Conservation (phyloP, 257 asterid genomes). For the Solanum habrochaites region DNA sequence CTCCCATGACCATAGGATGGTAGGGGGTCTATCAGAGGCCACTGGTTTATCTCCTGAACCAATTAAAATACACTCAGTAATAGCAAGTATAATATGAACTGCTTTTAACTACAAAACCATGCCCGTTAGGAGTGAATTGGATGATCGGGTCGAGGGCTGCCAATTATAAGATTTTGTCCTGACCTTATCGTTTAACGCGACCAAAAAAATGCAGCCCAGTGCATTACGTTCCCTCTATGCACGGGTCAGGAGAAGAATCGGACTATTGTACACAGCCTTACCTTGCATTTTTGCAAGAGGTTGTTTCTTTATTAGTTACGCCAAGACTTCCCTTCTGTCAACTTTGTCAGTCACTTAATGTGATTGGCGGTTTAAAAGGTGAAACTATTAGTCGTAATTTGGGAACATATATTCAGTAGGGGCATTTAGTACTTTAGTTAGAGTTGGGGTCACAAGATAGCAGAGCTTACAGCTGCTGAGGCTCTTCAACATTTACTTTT, state of each 20-base stretch:
- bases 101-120: neutral
- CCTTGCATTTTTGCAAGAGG: neutral
- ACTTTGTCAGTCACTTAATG: neutral
- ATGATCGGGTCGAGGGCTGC: neutral
- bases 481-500: neutral
- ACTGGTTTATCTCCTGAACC: conserved; percentile 52
- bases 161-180: neutral
- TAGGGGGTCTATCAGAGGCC: conserved; percentile 72
- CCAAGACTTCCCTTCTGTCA: neutral
- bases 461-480: neutral
- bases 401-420: neutral
- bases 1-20: conserved; percentile 92
- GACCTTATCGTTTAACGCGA: neutral
- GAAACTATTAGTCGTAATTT: neutral
- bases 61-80: neutral
- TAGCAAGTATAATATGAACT: neutral
- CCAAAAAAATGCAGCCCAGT: neutral
- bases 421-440: neutral
- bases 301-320: neutral
- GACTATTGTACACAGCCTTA: neutral
- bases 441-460: neutral
- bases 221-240: neutral
- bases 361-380: neutral
- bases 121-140: neutral
- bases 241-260: neutral